phyloP scores from a whole-genome alignment of 1,284 basidiomycete species.

The Sporisorium exsertum region DNA sequence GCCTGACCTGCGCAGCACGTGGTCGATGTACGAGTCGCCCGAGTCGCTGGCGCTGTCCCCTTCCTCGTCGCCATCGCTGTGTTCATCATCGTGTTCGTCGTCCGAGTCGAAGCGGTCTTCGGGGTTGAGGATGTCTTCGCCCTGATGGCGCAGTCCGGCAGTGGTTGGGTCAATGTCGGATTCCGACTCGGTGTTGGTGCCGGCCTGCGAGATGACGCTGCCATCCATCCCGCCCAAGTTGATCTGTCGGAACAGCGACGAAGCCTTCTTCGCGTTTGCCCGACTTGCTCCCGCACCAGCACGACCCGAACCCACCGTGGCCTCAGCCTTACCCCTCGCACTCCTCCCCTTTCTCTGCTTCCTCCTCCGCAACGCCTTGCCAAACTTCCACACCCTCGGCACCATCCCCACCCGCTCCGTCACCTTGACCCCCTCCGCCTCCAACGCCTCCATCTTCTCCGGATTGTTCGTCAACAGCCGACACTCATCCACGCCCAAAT shows the following conservation, averaged over 20 bases:
- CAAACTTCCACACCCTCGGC: conserved; percentile 83
- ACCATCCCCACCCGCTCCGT: conserved; percentile 92
- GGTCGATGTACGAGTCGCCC: conserved; percentile 58
- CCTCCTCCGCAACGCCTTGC: conserved; percentile 22
- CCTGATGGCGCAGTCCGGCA: conserved; percentile 28
- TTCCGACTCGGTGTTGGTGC: conserved; percentile 13
- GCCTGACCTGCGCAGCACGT: conserved; percentile 74
- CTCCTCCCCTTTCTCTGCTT: conserved; percentile 14
- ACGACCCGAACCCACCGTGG: background rate
- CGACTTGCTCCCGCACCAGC: background rate
- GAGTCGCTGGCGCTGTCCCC: conserved; percentile 44
- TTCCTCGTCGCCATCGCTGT: conserved; percentile 28
- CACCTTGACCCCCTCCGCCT: conserved; percentile 83
- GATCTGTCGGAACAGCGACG: conserved; percentile 27
- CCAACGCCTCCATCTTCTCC: conserved; percentile 90
- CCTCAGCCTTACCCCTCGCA: conserved; percentile 6
- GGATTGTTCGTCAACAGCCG: conserved; percentile 96
- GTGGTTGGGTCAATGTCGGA: conserved; percentile 23
- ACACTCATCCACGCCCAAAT: conserved; percentile 80
- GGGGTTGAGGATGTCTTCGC: conserved; percentile 27
- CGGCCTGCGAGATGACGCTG: conserved; percentile 45
- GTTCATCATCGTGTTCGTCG: conserved; percentile 2
- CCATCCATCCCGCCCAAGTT: conserved; percentile 24
- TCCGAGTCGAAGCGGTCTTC: conserved; percentile 21
- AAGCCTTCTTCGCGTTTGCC: conserved; percentile 1